These are phyloP conservation scores for Musa acuminata DNA, from an alignment of 176 grass and related monocot genomes.

Conservation along the genomic window DNA sequence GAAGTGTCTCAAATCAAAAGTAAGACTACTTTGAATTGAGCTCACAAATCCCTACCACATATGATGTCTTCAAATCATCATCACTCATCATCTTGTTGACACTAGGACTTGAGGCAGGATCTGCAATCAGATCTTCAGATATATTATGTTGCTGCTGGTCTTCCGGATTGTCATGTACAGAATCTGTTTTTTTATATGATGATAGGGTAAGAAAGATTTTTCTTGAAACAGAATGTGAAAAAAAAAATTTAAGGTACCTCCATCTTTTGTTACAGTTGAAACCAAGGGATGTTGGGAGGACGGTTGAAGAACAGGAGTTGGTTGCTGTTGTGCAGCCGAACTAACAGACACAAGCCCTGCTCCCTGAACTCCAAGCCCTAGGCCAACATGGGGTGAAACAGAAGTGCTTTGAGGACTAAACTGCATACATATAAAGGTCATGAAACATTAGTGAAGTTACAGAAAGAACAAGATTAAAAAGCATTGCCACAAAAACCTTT, in stretches of 20 bases:
- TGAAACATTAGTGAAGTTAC: not conserved
- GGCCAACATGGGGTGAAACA: slow-evolving; percentile 48
- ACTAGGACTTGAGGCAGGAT: slow-evolving; percentile 40
- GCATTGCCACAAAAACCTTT: not conserved
- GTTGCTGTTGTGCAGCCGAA: slow-evolving; percentile 14
- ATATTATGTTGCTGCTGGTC: slow-evolving; percentile 42
- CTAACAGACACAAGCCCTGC: slow-evolving; percentile 47
- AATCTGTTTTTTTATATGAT: slow-evolving; percentile 40
- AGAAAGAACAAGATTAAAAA: not conserved
- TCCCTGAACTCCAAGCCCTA: slow-evolving; percentile 53
- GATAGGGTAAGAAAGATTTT: not conserved
- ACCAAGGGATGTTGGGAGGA: slow-evolving; percentile 13
- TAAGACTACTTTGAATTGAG: not conserved
- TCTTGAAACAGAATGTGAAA: not conserved
- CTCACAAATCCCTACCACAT: slow-evolving; percentile 28
- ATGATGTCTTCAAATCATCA: slow-evolving; percentile 56
- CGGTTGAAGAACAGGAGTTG: slow-evolving; percentile 23
- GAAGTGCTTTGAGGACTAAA: slow-evolving; percentile 71
- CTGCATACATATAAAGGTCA: slow-evolving; percentile 29
- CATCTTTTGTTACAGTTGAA: slow-evolving; percentile 22
- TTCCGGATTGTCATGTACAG: slow-evolving; percentile 50
- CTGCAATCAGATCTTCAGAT: slow-evolving; percentile 47
- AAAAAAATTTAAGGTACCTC: slow-evolving; percentile 11
- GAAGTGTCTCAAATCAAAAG: not conserved
- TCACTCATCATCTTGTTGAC: slow-evolving; percentile 59